Evolutionary conservation across 805 yeast genomes (phyloP).

Genomic region (Torulaspora franciscae): DNA sequence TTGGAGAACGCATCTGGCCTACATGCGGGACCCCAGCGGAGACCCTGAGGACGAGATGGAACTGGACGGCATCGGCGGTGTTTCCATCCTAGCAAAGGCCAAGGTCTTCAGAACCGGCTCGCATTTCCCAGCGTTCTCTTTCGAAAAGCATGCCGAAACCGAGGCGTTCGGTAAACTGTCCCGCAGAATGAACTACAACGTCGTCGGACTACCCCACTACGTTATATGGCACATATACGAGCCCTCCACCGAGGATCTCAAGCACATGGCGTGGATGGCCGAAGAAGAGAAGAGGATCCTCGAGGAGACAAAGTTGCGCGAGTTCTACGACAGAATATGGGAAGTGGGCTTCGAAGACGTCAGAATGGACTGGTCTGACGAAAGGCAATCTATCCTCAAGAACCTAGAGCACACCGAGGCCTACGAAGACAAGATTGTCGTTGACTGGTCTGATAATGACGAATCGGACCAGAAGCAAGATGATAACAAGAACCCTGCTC

Average conservation of each 20-base stretch:
- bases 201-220: slow-evolving; percentile 88
- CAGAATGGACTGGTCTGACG: slow-evolving; percentile 65
- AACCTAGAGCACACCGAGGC: slow-evolving; percentile 54
- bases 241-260: slow-evolving; percentile 87
- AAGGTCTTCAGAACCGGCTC: slow-evolving; percentile 81
- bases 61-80: slow-evolving; percentile 97
- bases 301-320: slow-evolving; percentile 58
- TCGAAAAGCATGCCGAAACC: slow-evolving; percentile 94
- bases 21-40: slow-evolving; percentile 90
- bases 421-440: slow-evolving; percentile 41
- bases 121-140: slow-evolving; percentile 95
- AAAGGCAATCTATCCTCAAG: slow-evolving; percentile 64
- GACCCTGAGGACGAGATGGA: slow-evolving; percentile 91
- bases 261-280: slow-evolving; percentile 86
- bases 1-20: slow-evolving; percentile 96
- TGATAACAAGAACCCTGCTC: slow-evolving; percentile 22
- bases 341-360: slow-evolving; percentile 74
- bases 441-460: slow-evolving; percentile 59
- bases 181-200: slow-evolving; percentile 79
- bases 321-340: slow-evolving; percentile 68
- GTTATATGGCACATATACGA: slow-evolving; percentile 96
- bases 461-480: slow-evolving; percentile 33
- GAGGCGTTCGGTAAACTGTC: slow-evolving; percentile 94
- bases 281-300: slow-evolving; percentile 63
- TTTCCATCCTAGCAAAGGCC: slow-evolving; percentile 84